phyloP scores from a whole-genome alignment of 345 rosid species.

The Pistacia vera region DNA sequence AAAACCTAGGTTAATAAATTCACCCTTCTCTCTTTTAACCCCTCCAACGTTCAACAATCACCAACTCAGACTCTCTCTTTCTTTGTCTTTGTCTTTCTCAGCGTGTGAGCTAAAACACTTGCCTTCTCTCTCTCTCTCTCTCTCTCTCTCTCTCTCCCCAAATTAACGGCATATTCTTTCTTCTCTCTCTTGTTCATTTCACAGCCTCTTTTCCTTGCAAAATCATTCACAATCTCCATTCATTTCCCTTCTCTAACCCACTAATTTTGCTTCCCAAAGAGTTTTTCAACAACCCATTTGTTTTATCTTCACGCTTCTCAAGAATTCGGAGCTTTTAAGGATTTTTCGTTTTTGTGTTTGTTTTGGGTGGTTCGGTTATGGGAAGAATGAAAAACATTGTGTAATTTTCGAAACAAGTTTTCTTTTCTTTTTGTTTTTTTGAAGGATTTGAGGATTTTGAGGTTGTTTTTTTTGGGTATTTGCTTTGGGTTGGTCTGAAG shows the following conservation, averaged over 20 bases:
- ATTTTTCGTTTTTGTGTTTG: background rate
- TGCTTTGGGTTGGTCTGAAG: constrained; percentile 3
- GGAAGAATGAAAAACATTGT: background rate
- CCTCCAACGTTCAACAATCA: constrained; percentile 7
- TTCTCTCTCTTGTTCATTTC: background rate
- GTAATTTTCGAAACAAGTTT: background rate
- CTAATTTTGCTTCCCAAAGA: background rate
- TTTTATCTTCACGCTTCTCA: background rate
- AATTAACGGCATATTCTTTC: constrained; percentile 16
- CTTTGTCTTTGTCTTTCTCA: background rate
- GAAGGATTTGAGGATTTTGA: background rate
- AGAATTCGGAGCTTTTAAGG: constrained; percentile 7
- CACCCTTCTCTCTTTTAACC: constrained; percentile 12
- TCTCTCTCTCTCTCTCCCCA: background rate
- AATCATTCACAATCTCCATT: background rate
- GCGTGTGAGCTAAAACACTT: background rate
- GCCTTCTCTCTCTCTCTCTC: background rate
- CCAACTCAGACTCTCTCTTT: background rate
- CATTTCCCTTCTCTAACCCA: background rate
- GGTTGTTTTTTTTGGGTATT: background rate
- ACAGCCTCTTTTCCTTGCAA: background rate
- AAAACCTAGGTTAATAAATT: background rate
- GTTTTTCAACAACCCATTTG: background rate
- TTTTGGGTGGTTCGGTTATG: background rate
- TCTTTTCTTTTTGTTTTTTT: background rate